phyloP scores from a whole-genome alignment of 345 rosid genomes.

The Trapa incisa region DNA sequence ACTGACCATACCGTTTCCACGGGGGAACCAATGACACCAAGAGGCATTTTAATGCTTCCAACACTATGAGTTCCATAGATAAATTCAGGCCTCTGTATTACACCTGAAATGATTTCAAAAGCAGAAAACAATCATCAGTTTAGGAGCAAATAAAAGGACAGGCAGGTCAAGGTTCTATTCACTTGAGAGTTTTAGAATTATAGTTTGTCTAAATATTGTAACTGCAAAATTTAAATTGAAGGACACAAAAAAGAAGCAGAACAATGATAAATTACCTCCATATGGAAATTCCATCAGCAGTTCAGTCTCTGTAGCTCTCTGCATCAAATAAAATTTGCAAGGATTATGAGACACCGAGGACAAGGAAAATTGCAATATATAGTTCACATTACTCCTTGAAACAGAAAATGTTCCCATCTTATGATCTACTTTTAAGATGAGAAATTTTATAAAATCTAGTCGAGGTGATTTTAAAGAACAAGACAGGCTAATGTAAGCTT shows the following conservation, averaged over 20 bases:
- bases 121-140: neutral
- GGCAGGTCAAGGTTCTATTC: too few species aligned
- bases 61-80: slow-evolving; percentile 81
- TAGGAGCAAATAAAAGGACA: neutral
- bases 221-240: too few species aligned
- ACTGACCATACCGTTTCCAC: slow-evolving; percentile 59
- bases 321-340: slow-evolving; percentile 18
- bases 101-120: slow-evolving; percentile 29
- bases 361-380: neutral
- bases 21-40: slow-evolving; percentile 76
- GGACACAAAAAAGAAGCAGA: neutral
- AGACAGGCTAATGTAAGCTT: neutral
- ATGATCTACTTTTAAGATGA: neutral
- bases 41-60: slow-evolving; percentile 69
- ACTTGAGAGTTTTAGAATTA: too few species aligned
- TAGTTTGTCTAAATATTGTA: too few species aligned
- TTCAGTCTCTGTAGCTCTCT: slow-evolving; percentile 95
- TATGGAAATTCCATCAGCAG: slow-evolving; percentile 75
- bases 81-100: slow-evolving; percentile 88
- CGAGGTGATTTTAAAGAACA: neutral
- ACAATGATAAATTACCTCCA: slow-evolving; percentile 45
- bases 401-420: neutral
- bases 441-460: too few species aligned
- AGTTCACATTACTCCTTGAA: neutral
- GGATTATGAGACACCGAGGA: neutral